Conservation (phyloP, 768 basidiomycete genomes). For the Pleurotus djamor region DNA sequence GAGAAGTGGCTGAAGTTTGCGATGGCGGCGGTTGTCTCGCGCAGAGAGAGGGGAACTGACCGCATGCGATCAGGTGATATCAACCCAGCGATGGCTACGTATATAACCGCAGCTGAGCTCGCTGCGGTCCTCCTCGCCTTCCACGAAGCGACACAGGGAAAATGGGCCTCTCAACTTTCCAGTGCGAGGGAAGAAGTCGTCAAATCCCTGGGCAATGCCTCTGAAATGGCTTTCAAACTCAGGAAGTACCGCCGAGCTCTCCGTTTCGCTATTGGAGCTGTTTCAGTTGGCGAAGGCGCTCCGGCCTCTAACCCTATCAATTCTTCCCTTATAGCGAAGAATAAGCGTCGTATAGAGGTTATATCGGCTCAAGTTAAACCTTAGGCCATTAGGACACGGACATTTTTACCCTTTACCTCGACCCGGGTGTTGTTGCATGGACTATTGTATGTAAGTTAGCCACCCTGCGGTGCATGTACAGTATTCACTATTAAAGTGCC, state of each 20-base stretch:
- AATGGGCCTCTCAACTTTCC: conserved; percentile 13
- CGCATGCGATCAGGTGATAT: conserved; percentile 8
- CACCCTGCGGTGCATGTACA: no score
- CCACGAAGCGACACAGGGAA: conserved; percentile 22
- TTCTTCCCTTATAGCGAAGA: not conserved
- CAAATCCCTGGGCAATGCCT: conserved; percentile 27
- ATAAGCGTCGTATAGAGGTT: not conserved
- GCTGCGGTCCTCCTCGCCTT: conserved; percentile 25
- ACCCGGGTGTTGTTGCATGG: no score
- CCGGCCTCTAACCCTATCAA: not conserved
- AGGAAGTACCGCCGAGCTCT: conserved; percentile 17
- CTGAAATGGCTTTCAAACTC: conserved; percentile 27
- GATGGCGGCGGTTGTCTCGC: conserved; percentile 14
- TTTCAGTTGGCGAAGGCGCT: conserved; percentile 14
- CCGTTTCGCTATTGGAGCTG: conserved; percentile 19
- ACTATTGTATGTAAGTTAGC: no score
- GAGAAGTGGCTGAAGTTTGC: conserved; percentile 17
- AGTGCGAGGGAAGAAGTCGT: conserved; percentile 25
- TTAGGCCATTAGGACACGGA: no score
- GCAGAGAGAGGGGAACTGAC: conserved; percentile 18
- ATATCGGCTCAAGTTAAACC: no score
- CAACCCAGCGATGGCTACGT: conserved; percentile 18
- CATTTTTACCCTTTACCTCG: no score
- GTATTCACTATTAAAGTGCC: no score
- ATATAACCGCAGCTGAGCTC: conserved; percentile 25